phyloP scores from a whole-genome alignment of 176 grass and related monocot species.

The Panicum miliaceum region DNA sequence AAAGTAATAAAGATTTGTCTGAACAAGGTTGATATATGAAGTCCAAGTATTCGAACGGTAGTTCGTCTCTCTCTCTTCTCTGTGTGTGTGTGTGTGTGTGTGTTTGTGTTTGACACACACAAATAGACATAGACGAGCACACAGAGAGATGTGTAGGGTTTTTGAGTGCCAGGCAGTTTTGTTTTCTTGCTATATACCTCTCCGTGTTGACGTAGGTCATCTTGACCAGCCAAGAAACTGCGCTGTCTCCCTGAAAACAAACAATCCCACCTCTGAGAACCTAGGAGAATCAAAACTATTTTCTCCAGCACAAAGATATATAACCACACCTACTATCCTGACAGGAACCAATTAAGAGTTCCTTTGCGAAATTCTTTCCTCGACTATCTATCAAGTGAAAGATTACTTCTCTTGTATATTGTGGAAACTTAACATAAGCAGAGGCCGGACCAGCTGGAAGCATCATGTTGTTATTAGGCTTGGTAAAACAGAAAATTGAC shows the following conservation, averaged over 20 bases:
- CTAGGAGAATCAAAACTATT: neutral
- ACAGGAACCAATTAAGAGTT: neutral
- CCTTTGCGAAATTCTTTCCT: neutral
- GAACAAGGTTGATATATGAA: neutral
- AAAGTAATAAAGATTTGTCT: neutral
- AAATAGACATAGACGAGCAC: neutral
- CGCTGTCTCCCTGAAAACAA: slow-evolving; percentile 43
- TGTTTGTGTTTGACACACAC: no score
- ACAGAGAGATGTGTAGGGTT: neutral
- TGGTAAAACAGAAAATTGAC: neutral
- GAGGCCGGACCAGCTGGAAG: neutral
- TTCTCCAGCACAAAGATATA: neutral
- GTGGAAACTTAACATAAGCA: neutral
- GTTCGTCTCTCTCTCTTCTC: neutral
- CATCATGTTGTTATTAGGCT: neutral
- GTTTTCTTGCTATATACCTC: slow-evolving; percentile 32
- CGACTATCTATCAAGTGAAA: neutral
- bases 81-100: no score
- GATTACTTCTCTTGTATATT: neutral
- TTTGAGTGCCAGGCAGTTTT: neutral
- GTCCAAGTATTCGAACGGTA: neutral
- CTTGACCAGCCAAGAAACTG: slow-evolving; percentile 26
- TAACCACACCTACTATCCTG: neutral
- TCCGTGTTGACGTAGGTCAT: slow-evolving; percentile 19
- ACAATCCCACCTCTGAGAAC: neutral